Evolutionary conservation across 371 early-diverging fungal species (phyloP).

Genomic region (Mucor racemosus): DNA sequence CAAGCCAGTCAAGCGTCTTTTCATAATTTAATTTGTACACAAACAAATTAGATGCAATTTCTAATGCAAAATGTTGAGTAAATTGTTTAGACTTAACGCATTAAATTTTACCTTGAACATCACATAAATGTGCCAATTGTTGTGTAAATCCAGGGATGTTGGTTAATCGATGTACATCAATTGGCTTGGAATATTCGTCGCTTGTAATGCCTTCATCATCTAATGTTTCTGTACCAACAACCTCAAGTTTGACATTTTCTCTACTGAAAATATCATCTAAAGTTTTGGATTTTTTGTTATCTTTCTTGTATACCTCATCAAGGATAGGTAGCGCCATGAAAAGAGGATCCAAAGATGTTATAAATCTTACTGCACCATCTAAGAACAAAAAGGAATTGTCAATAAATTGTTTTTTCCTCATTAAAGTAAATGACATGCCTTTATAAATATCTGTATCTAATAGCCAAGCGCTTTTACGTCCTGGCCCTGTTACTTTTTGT

Average conservation of each 20-base stretch:
- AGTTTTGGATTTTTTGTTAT: constrained; percentile 11
- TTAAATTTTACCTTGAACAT: constrained; percentile 24
- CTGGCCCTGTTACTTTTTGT: constrained; percentile 30
- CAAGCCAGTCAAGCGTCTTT: constrained; percentile 22
- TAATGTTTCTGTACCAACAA: not conserved
- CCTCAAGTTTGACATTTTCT: constrained; percentile 18
- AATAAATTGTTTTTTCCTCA: not conserved
- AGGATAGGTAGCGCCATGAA: constrained; percentile 34
- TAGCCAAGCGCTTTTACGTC: constrained; percentile 30
- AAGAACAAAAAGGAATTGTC: not conserved
- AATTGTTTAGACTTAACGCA: not conserved
- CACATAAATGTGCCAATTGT: constrained; percentile 32
- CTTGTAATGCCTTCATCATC: constrained; percentile 8
- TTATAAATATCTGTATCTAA: constrained; percentile 21
- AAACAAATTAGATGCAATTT: constrained; percentile 19
- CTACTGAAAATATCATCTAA: constrained; percentile 34
- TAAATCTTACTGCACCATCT: constrained; percentile 34
- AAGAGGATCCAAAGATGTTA: constrained; percentile 32
- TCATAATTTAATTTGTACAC: constrained; percentile 30
- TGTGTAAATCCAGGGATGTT: constrained; percentile 17
- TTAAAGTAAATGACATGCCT: not conserved
- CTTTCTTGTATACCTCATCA: constrained; percentile 8
- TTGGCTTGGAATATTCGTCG: not conserved
- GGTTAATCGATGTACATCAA: constrained; percentile 31
- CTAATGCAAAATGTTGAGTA: constrained; percentile 1